Evolutionary conservation across 2,329 filamentous ascomycete species (phyloP), one percentile per base, ranked within the genome.

Genomic region (Didymella arachidicola): DNA sequence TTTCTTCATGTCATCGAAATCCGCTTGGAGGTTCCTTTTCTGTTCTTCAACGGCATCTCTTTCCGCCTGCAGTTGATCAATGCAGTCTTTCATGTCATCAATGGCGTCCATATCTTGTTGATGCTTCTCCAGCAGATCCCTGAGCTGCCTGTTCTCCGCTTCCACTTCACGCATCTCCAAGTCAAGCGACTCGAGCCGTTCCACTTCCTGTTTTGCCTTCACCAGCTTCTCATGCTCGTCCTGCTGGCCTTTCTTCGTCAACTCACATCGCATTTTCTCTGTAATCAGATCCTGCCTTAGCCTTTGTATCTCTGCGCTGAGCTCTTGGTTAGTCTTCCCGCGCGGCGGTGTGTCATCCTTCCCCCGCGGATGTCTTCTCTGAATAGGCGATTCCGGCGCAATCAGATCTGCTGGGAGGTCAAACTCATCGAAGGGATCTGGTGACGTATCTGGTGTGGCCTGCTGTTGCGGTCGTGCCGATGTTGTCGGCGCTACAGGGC

Each of bases 331-430:
- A 11, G 72, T 73, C 43, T 64, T 71, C 38, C 66, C 61, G 22
- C 69, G 71, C 2, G 68, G 67, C 12, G 60, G 50, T 7, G 62
- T 63, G 16, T 61, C 63, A 41, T 45, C 34, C 18, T 55, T 52
- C 18, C 73, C 69, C 48, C 69, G 71, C 7, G 68, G 69, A 32
- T 72, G 60, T 43, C 67, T 66, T 34, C 67, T 69, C 25, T 71
- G 68, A 14, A 66, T 65, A 7, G 70, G 70, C 1, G 70, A 72
- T 36, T 73, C 73, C 11, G 65, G 65, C 6, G 65, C 57, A 25
- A 67, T 69, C 26, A 74, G 64, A 45, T 75, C 72, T 43, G 74
- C 62, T 53, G 72, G 70, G 4, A 74, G 72, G 48, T 72, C 74
- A 4, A 70, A 67, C 34, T 69, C 51, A n/a, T 65, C 64, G 14